Conservation (phyloP, 768 basidiomycete genomes). For the Podaxis mareebaensis region DNA sequence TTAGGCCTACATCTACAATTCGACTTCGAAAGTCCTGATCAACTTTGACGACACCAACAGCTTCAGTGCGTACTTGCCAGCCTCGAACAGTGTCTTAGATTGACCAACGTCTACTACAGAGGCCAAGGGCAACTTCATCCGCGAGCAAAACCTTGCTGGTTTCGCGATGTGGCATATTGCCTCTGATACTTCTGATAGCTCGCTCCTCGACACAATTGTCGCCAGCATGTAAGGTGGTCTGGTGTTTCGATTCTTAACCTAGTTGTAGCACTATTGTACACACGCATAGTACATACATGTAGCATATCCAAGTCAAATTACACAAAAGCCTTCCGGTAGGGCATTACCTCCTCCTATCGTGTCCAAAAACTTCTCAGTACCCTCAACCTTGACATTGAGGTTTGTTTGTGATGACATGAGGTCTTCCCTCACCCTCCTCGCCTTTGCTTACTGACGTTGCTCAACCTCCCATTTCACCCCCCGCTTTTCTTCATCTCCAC, state of each 20-base stretch:
- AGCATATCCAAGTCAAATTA: neutral
- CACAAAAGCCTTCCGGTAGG: neutral
- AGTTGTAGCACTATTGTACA: neutral
- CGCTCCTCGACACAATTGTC: slow-evolving; percentile 56
- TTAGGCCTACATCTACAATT: slow-evolving; percentile 66
- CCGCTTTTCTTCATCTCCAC: neutral
- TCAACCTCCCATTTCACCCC: neutral
- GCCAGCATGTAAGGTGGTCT: slow-evolving; percentile 32
- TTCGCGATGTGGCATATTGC: slow-evolving; percentile 67
- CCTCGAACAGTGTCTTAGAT: neutral
- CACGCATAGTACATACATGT: neutral
- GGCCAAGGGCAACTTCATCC: slow-evolving; percentile 60
- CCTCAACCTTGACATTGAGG: neutral
- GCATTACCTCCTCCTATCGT: neutral
- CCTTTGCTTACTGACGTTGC: neutral
- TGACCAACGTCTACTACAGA: slow-evolving; percentile 19
- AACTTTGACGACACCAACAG: slow-evolving; percentile 65
- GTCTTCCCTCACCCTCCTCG: neutral
- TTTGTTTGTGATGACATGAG: neutral
- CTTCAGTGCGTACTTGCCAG: slow-evolving; percentile 35
- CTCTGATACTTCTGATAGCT: slow-evolving; percentile 54
- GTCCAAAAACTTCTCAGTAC: neutral
- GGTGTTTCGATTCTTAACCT: neutral
- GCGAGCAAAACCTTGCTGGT: slow-evolving; percentile 46
- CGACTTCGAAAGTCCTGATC: slow-evolving; percentile 49